Base-by-base conservation (phyloP, 345 rosid genomes). In the Citrus australasica region DNA sequence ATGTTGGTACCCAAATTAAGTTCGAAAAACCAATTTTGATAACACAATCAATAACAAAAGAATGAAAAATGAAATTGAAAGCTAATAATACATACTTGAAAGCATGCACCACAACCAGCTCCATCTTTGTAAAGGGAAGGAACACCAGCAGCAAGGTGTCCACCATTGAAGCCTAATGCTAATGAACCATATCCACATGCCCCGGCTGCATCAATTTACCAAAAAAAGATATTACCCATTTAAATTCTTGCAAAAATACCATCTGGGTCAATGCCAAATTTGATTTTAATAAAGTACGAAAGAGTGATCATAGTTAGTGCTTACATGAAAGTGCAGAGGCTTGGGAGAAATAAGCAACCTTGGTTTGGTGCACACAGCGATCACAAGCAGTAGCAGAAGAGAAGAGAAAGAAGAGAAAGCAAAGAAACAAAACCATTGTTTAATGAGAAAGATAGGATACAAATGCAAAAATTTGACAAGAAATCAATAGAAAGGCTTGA, bases 41-140 rank as follows among this genome's bases (percentile, higher is more conserved):
- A 37, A 7, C 4, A 38, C 5, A 22, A 55, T 17, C 58, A 53
- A 53, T 17, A 53, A 82, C 25, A 5, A 33, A 30, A 5, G 19
- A 24, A 33, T 19, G 40, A 35, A 5, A 60, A 70, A 46, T 35
- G n/a, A 14, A 59, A 8, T 17, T 2, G 65, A 4, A 48, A 27
- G 16, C 4, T 58, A 16, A 5, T 8, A 70, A 3, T 30, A 19
- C 60, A 17, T 5, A 90, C 97, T 91, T 94, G 94, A 79, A 92
- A 92, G 83, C 99, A 94, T 58, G 97, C 93, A 55, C 97, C 98
- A 25, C 97, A 96, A 19, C 95, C 95, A 75, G 90, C 95, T 2
- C 99, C 99, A 46, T 89, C 84, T 84, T 96, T 94, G 87, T 83
- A 94, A 79, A 92, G 83, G 7, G 98, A 86, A 83, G 97, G 85